Conservation (phyloP, 805 yeast genomes). For the Cyberlindnera meyerae region DNA sequence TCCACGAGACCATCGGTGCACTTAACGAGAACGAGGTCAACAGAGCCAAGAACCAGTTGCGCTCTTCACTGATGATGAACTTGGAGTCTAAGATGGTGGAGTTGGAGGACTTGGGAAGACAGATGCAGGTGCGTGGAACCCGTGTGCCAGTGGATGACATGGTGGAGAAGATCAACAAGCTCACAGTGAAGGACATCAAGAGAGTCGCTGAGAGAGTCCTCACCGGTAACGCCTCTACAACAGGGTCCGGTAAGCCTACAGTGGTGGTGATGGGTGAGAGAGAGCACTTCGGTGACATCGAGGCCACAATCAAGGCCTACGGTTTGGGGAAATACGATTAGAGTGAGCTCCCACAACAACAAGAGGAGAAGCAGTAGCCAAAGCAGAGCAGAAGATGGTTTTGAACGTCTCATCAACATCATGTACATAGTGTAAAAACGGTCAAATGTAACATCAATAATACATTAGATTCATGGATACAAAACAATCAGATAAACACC, state of each 20-base stretch:
- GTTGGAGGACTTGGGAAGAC: conserved; percentile 93
- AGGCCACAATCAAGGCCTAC: conserved; percentile 54
- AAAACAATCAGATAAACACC: conserved; percentile 22
- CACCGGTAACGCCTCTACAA: conserved; percentile 51
- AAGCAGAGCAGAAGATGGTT: conserved; percentile 25
- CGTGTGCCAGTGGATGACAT: conserved; percentile 74
- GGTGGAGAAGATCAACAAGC: conserved; percentile 67
- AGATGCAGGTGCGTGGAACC: conserved; percentile 77
- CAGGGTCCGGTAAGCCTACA: conserved; percentile 68
- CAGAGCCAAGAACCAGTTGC: conserved; percentile 89
- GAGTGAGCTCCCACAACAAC: conserved; percentile 1
- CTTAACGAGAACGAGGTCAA: conserved; percentile 67
- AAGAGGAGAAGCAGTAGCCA: neutral
- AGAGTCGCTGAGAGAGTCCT: conserved; percentile 72
- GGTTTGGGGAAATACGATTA: conserved; percentile 45
- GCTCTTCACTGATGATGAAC: conserved; percentile 85
- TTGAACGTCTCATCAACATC: conserved; percentile 3
- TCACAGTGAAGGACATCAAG: conserved; percentile 64
- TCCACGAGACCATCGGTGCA: conserved; percentile 53
- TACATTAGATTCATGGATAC: no score
- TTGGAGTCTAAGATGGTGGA: conserved; percentile 91
- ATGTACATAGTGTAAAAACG: neutral
- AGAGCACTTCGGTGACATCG: conserved; percentile 81
- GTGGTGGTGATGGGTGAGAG: conserved; percentile 86
- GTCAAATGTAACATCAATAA: no score